Percentiles rank a stretch among this genome's conserved stretches.
These are phyloP conservation scores for Panicum hallii DNA, from an alignment of 202 grass and related monocot species.

Conservation along the genomic window DNA sequence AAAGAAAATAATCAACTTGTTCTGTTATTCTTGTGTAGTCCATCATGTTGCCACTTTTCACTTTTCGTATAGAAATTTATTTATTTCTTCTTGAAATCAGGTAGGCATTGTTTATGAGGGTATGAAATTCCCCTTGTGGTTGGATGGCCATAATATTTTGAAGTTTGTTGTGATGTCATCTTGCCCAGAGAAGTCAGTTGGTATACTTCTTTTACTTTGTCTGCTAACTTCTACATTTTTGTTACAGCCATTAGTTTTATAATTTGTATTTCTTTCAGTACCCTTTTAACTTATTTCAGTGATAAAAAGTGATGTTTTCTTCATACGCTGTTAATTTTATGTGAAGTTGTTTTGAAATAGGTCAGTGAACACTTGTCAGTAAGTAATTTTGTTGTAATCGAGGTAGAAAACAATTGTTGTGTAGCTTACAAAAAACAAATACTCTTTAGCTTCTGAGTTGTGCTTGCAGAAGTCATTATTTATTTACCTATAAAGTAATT, in stretches of 20 bases:
- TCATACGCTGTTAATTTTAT: not conserved
- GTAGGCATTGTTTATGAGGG: conserved; percentile 85
- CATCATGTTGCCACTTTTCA: conserved; percentile 4
- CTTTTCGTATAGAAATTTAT: not conserved
- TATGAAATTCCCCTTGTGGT: conserved; percentile 96
- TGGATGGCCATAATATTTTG: conserved; percentile 89
- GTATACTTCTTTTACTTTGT: conserved; percentile 52
- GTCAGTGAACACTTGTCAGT: not conserved
- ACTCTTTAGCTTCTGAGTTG: conserved; percentile 2
- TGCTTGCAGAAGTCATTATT: not conserved
- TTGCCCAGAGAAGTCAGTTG: conserved; percentile 74
- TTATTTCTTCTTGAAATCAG: conserved; percentile 58
- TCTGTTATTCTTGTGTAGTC: not conserved
- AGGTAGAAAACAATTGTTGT: not conserved
- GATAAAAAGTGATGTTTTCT: conserved; percentile 18
- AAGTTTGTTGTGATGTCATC: conserved; percentile 84
- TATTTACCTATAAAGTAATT: conserved; percentile 12
- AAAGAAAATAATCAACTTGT: not conserved
- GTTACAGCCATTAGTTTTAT: not conserved
- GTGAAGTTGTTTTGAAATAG: not conserved
- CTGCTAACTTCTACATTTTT: conserved; percentile 24
- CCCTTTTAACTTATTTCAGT: conserved; percentile 5
- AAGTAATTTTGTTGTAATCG: not conserved
- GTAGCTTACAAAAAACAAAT: not conserved
- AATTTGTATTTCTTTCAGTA: conserved; percentile 5